Evolutionary conservation across 1,284 basidiomycete species (phyloP).

Genomic region (Heterobasidion irregulare): DNA sequence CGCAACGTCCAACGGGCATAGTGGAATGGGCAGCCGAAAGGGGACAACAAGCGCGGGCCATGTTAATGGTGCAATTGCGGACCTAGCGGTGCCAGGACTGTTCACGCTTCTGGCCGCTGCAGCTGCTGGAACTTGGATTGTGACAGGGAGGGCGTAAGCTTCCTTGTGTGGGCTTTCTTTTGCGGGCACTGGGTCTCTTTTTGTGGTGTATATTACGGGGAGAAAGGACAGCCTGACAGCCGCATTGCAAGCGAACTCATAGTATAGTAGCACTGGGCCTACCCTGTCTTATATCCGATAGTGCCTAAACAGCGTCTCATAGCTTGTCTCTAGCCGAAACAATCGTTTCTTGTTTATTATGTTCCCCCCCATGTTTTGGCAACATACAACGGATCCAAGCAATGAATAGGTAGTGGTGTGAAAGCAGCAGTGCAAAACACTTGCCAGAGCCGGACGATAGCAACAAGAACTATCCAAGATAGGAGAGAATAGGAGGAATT

Average conservation of each 20-base stretch:
- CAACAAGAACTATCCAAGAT: neutral
- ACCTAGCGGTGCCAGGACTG: neutral
- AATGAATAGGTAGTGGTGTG: neutral
- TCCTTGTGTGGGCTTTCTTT: neutral
- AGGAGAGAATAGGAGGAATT: neutral
- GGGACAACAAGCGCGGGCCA: slow-evolving; percentile 4
- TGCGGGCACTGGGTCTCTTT: too few species aligned
- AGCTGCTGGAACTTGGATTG: neutral
- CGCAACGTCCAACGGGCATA: slow-evolving; percentile 18
- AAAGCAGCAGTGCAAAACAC: neutral
- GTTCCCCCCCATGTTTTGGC: too few species aligned
- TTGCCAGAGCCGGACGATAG: neutral
- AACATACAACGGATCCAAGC: too few species aligned
- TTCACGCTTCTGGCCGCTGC: neutral
- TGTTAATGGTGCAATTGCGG: neutral
- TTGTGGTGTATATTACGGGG: neutral
- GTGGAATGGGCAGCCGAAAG: slow-evolving; percentile 11
- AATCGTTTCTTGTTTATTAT: too few species aligned
- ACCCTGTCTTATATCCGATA: too few species aligned
- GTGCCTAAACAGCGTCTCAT: too few species aligned
- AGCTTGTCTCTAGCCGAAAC: too few species aligned
- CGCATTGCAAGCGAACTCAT: too few species aligned
- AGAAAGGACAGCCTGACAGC: too few species aligned
- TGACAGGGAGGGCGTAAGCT: neutral
- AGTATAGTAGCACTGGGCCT: too few species aligned